Conservation (phyloP, 108 stramenopile species). For the Nannochloropsis oceanica region DNA sequence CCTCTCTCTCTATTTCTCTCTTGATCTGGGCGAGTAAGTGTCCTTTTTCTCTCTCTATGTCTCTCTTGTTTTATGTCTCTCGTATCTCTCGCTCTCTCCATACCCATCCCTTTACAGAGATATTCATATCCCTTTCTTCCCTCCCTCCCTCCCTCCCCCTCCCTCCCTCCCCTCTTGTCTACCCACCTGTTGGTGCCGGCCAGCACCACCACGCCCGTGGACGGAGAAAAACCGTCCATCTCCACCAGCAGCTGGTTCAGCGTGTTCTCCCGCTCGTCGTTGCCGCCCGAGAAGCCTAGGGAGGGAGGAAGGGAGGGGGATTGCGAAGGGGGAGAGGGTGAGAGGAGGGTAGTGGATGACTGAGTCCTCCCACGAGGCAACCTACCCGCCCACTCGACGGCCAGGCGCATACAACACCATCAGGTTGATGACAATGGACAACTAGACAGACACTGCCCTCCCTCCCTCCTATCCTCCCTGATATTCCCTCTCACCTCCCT, state of each 20-base stretch:
- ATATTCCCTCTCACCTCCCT: constrained; percentile 32
- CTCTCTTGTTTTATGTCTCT: background rate
- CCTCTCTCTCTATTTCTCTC: background rate
- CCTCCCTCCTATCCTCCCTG: background rate
- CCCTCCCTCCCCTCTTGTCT: background rate
- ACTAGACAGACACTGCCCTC: too few relatives aligned
- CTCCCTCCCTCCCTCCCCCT: background rate
- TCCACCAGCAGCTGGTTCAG: constrained; percentile 94
- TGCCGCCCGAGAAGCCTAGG: constrained; percentile 39
- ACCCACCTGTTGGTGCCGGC: constrained; percentile 73
- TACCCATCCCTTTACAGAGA: background rate
- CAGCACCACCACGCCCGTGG: constrained; percentile 78
- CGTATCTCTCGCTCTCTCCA: background rate
- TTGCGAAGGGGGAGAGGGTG: background rate
- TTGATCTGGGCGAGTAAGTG: background rate
- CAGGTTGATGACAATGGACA: too few relatives aligned
- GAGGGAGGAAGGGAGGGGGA: background rate
- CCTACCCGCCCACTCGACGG: too few relatives aligned
- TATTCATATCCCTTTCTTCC: background rate
- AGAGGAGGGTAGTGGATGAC: background rate
- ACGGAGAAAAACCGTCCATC: constrained; percentile 86
- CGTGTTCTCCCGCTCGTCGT: constrained; percentile 96
- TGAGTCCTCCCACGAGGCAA: too few relatives aligned
- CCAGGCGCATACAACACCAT: too few relatives aligned
- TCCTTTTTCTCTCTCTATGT: background rate